Base-by-base conservation (phyloP, 768 basidiomycete species). In the Amanita phalloides region DNA sequence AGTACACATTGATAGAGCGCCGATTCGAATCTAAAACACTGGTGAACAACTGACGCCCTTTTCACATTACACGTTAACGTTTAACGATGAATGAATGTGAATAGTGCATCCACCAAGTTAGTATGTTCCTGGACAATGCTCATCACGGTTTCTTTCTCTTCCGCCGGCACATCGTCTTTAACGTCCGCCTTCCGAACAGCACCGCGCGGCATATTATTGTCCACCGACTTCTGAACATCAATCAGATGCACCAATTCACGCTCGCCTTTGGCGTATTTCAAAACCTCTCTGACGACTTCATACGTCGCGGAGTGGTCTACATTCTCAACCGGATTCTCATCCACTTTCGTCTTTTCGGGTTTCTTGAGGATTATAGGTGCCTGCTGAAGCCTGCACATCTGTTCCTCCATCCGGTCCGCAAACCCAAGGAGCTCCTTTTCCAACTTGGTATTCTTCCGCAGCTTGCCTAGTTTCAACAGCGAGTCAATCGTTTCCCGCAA, bases 141-240 rank as follows among this genome's bases (percentile, higher is more conserved):
- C n/a, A 3, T 38, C 36, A 13, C 36, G 2, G n/a, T n/a, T 39
- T 49, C 35, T 25, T 49, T 39, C 23, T 49, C 37, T 30, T 49
- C 48, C 20, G 8, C 35, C 4, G 26, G 48, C 36, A 49, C 14
- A 37, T 36, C 48, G 10, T 26, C 20, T 1, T 39, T 37, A 14
- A 6, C 9, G 11, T 39, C 11, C 1, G 21, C 3, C 46, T 48
- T 37, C 23, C 8, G 23, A 47, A 4, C 14, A 47, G 7, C 3
- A 7, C 2, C 35, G 8, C 32, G 17, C 20, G 32, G 53, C 59
- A 70, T 54, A 46, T 57, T 57, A 36, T 57, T 56, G 41, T 63
- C 62, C 10, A 71, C 67, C 4, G 68, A 70, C 32, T 55, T 61
- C 58, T 70, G 70, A 4, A 68, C 68, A 54, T 71, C 68, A 30